A percentile compares a stretch with the other conserved stretches of the same genome.
Evolutionary conservation across 352 stramenopile species (phyloP).

Genomic region (Globisporangium cederbergense): DNA sequence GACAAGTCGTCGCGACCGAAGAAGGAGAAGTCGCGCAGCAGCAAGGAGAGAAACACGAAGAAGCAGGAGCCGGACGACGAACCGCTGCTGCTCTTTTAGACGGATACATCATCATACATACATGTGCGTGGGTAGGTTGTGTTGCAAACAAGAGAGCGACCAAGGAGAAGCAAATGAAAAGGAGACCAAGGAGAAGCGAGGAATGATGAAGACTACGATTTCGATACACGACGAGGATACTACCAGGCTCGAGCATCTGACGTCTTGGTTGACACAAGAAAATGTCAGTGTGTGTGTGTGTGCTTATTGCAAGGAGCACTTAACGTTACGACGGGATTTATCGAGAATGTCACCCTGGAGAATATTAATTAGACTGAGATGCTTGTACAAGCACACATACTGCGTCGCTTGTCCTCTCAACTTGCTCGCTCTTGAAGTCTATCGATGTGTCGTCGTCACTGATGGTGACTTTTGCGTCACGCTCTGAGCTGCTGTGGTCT

Average conservation of each 20-base stretch:
- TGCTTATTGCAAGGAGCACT: too few relatives aligned
- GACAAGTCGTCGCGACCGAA: constrained; percentile 42
- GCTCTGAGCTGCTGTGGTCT: neutral
- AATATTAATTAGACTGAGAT: constrained; percentile 14
- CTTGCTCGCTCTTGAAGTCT: neutral
- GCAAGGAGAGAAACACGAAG: constrained; percentile 31
- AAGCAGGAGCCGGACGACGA: constrained; percentile 44
- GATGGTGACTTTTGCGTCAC: neutral
- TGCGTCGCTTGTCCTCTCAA: neutral
- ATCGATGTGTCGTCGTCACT: neutral
- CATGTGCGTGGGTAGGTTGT: constrained; percentile 2
- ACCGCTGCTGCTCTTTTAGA: constrained; percentile 81
- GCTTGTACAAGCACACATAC: neutral
- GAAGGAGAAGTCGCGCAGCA: constrained; percentile 30
- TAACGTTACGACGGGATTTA: too few relatives aligned
- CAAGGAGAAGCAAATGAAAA: too few relatives aligned
- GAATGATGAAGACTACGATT: too few relatives aligned
- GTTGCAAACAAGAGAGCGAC: too few relatives aligned
- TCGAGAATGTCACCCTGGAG: too few relatives aligned
- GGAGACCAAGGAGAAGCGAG: too few relatives aligned
- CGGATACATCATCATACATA: constrained; percentile 4
- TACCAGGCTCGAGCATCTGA: too few relatives aligned
- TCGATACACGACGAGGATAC: too few relatives aligned
- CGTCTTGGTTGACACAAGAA: too few relatives aligned
- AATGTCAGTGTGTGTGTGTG: too few relatives aligned